A percentile compares a stretch with the other conserved stretches of the same genome.
Conservation (phyloP, 2,329 filamentous ascomycete genomes). For the Aspergillus brasiliensis region DNA sequence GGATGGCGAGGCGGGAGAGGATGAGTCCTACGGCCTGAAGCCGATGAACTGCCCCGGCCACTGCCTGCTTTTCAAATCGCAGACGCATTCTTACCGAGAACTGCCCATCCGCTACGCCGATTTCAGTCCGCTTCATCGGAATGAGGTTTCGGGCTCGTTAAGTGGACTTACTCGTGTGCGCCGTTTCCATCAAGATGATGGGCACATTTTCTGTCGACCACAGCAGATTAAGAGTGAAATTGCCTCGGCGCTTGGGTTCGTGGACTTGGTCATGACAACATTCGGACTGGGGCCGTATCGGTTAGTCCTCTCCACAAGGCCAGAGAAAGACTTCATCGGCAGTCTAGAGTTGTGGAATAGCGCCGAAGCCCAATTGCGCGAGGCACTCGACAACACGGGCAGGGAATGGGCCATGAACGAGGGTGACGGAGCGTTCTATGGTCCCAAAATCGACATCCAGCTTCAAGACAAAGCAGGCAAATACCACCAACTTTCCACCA, state of each 20-base stretch:
- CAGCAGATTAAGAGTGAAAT: slow-evolving; percentile 76
- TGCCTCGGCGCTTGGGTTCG: slow-evolving; percentile 70
- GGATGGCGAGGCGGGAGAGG: slow-evolving; percentile 54
- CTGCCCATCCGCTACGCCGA: slow-evolving; percentile 83
- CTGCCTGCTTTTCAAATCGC: slow-evolving; percentile 77
- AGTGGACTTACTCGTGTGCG: slow-evolving; percentile 81
- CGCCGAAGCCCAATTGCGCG: slow-evolving; percentile 67
- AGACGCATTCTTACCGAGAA: slow-evolving; percentile 74
- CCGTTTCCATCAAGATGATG: slow-evolving; percentile 87
- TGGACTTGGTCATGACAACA: slow-evolving; percentile 69
- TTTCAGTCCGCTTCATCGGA: slow-evolving; percentile 83
- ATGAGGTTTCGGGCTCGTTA: slow-evolving; percentile 79
- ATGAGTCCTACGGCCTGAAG: slow-evolving; percentile 79
- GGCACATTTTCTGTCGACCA: slow-evolving; percentile 84
- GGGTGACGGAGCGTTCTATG: slow-evolving; percentile 87
- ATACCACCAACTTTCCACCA: slow-evolving; percentile 84
- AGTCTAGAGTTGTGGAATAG: slow-evolving; percentile 68
- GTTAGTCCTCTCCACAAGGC: slow-evolving; percentile 76
- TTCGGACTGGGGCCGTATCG: slow-evolving; percentile 73
- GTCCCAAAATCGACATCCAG: slow-evolving; percentile 88
- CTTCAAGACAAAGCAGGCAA: slow-evolving; percentile 78
- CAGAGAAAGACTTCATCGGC: slow-evolving; percentile 76
- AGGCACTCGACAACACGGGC: slow-evolving; percentile 64
- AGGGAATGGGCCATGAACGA: slow-evolving; percentile 73
- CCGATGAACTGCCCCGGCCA: slow-evolving; percentile 94